These are phyloP conservation scores for Strobilomyces confusus DNA, from an alignment of 768 basidiomycete species.

Conservation along the genomic window DNA sequence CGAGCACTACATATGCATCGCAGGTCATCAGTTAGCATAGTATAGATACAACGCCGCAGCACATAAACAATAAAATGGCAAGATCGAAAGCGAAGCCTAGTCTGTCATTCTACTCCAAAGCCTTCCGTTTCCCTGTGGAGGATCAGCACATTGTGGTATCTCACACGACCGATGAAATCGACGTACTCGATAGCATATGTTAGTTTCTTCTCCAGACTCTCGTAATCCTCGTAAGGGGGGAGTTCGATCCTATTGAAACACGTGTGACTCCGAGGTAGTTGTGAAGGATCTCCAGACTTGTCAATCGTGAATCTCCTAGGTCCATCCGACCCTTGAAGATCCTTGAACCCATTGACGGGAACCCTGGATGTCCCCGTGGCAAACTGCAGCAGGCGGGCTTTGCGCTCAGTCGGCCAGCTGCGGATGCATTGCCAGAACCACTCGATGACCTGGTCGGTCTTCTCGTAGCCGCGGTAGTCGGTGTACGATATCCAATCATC, in stretches of 20 bases:
- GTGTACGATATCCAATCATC: slow-evolving; percentile 95
- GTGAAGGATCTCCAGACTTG: slow-evolving; percentile 86
- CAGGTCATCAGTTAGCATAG: slow-evolving; percentile 1
- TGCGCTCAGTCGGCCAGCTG: slow-evolving; percentile 86
- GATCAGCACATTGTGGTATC: slow-evolving; percentile 5
- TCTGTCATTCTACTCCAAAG: slow-evolving; percentile 55
- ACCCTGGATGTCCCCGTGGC: slow-evolving; percentile 83
- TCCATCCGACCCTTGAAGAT: slow-evolving; percentile 90
- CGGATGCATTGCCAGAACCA: slow-evolving; percentile 97
- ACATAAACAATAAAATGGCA: slow-evolving; percentile 1
- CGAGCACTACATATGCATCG: neutral
- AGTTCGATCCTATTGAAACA: slow-evolving; percentile 91
- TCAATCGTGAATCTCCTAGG: slow-evolving; percentile 93
- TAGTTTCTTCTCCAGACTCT: slow-evolving; percentile 81
- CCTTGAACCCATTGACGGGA: slow-evolving; percentile 93
- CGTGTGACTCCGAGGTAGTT: slow-evolving; percentile 87
- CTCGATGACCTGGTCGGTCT: slow-evolving; percentile 83
- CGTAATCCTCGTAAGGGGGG: slow-evolving; percentile 86
- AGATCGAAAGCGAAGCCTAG: slow-evolving; percentile 4
- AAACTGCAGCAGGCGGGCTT: slow-evolving; percentile 83
- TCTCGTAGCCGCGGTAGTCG: slow-evolving; percentile 85
- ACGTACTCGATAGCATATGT: slow-evolving; percentile 80
- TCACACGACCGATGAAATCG: neutral
- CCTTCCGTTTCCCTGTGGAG: slow-evolving; percentile 68
- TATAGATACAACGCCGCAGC: slow-evolving; percentile 15